Base-by-base conservation (phyloP, 306 rosid species). In the Senna tora region DNA sequence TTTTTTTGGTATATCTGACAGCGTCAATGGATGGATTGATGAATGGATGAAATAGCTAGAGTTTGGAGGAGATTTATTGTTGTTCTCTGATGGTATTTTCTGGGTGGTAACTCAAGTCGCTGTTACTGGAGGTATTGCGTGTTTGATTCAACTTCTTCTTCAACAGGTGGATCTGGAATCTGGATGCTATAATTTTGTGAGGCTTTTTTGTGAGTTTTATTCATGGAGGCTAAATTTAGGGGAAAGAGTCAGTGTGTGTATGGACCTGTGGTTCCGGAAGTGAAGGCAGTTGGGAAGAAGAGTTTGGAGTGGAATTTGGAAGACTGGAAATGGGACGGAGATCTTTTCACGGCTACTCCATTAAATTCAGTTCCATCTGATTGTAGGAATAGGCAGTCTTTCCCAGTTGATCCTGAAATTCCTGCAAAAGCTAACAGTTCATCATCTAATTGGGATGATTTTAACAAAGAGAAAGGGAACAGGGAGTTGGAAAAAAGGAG, bases 271-370 rank as follows among this genome's bases (percentile, higher is more conserved):
- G 45, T 88, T 2, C 72, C 84, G 64, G 91, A 81, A 70, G 65
- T 89, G 84, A 80, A 77, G 79, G 56, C 77, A 17, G 87, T 83
- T 55, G 89, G 92, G 71, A 87, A 83, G 65, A 81, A 79, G 78
- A 88, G 80, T 79, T 74, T 82, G 80, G 96, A 91, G 53, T 92
- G 97, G 93, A 86, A 92, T 92, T 86, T 85, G 90, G 85, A 86
- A 80, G 90, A 78, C 50, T 89, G 93, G 96, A 89, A 78, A 74
- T 92, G 93, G 93, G 97, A 87, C 34, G 92, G 92, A 28, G 91
- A 91, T 84, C 97, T 88, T 62, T 87, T 91, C 49, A 79, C 82
- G 64, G 98, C 98, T 30, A 75, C 43, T 68, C 87, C 84, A 16
- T 51, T 90, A 33, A 85, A 82, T 82, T 64, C 93, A 47, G 77